Base-by-base conservation (phyloP, 768 basidiomycete species). In the Leccinum pellstonianum region DNA sequence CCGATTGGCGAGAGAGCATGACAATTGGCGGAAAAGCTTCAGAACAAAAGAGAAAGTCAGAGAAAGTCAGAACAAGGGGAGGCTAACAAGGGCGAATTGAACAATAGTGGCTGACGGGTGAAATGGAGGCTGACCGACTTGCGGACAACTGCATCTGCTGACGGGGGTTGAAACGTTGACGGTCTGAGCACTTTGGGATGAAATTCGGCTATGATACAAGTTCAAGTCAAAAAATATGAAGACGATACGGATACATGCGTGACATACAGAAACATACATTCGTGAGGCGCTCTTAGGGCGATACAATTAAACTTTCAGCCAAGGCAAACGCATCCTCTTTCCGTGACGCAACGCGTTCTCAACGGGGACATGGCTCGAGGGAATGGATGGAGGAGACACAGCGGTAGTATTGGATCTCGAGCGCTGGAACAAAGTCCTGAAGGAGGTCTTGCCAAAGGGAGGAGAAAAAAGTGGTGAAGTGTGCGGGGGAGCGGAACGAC, bases 231-330 rank as follows among this genome's bases (percentile, higher is more conserved):
- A 50, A 50, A 53, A 61, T 38, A 47, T 11, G 51, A 35, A 54
- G 48, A 54, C 21, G 29, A 62, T 54, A 59, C 55, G 61, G 49
- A 64, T 66, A 66, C 64, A 72, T 46, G 58, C 15, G 52, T 46
- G 59, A 66, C 66, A 64, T 68, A 72, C 70, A 62, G 53, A 56
- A 59, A 33, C 33, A 33, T 33, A 61, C 29, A 60, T 60, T 37
- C 21, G 37, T 57, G 52, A 43, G 27, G 31, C 21, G 5, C 60
- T 61, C 51, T 31, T n/a, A 59, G 38, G 47, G 37, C 7, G 48
- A 52, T 58, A 65, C 38, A 65, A 63, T 72, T 59, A 75, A 29
- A 70, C 61, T 63, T 64, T 74, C 57, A 72, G 54, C 70, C 73
- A 75, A 46, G 68, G 65, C 17, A 75, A 59, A 57, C 68, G 70